Conservation (phyloP, 257 asterid genomes). For the Fraxinus cuspidata region DNA sequence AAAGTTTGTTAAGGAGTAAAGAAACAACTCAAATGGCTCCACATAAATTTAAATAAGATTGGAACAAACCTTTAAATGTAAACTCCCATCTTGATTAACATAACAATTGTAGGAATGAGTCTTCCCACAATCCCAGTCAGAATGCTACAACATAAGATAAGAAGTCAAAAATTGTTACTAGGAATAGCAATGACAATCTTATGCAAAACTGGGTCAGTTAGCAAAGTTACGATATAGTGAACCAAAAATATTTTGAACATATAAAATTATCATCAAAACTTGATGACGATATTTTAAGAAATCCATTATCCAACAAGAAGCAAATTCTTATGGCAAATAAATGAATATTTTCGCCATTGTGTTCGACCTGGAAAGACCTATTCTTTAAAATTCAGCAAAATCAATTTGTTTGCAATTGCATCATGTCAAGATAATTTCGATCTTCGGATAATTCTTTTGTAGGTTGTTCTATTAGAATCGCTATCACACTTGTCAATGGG, state of each 20-base stretch:
- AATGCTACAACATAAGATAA: conserved; percentile 43
- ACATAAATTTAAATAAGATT: background rate
- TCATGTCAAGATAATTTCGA: background rate
- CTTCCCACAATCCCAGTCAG: conserved; percentile 67
- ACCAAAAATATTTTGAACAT: background rate
- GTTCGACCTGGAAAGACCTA: background rate
- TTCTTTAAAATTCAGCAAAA: background rate
- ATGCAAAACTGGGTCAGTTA: conserved; percentile 10
- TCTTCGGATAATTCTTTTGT: background rate
- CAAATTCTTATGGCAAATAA: background rate
- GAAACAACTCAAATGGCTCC: background rate
- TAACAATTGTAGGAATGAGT: conserved; percentile 56
- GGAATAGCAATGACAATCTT: background rate
- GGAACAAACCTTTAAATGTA: conserved; percentile 60
- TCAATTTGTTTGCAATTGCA: background rate
- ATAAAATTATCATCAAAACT: background rate
- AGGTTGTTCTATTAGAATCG: background rate
- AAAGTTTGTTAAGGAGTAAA: background rate
- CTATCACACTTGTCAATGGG: background rate
- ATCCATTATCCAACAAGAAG: background rate
- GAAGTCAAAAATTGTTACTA: conserved; percentile 2
- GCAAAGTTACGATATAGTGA: background rate
- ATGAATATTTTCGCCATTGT: background rate
- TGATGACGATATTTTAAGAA: background rate
- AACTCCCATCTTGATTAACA: conserved; percentile 48